Base-by-base conservation (phyloP, 768 basidiomycete species). In the Suillus tomentosus region DNA sequence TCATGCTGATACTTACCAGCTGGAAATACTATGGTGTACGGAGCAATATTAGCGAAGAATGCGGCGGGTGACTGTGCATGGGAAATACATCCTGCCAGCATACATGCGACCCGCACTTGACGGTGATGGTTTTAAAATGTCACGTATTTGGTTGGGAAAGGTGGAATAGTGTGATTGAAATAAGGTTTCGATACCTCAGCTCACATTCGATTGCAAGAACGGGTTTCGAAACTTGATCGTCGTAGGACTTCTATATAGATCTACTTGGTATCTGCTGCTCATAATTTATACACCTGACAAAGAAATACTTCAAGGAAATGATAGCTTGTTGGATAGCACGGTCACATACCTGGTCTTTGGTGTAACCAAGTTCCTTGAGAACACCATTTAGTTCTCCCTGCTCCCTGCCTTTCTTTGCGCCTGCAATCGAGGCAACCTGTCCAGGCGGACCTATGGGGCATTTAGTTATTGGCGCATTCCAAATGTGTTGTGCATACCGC, bases 331-430 rank as follows among this genome's bases (percentile, higher is more conserved):
- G 5, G 7, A 31, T 13, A 61, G 37, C 24, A 53, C 15, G 8
- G 40, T 31, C 24, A 42, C 73, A n/a, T 63, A 95, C 95, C 83
- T 99, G 95, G 19, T 93, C 90, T 66, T 86, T 82, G 10, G 81
- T 88, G 74, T 96, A 99, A 43, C 94, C 95, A 7, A 81, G 88
- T 68, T 95, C 90, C 77, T 92, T 93, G 56, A 99, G 82, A n/a
- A 90, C 78, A 51, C 96, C 95, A 17, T 82, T 84, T 22, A 97
- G 72, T 65, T 86, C 85, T 31, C 95, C 96, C 76, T 97, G 95
- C 77, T 92, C 87, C 81, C 84, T 86, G 17, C 94, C 93, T 5
- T 86, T 89, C 80, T 99, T 99, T 75, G 90, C 87, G 19, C 97
- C 97, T 60, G 92, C 87, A 64, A 99, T 69, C 2, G 94, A 85